Conservation (phyloP, 495 filamentous ascomycete species). For the Ramalina peruviana region DNA sequence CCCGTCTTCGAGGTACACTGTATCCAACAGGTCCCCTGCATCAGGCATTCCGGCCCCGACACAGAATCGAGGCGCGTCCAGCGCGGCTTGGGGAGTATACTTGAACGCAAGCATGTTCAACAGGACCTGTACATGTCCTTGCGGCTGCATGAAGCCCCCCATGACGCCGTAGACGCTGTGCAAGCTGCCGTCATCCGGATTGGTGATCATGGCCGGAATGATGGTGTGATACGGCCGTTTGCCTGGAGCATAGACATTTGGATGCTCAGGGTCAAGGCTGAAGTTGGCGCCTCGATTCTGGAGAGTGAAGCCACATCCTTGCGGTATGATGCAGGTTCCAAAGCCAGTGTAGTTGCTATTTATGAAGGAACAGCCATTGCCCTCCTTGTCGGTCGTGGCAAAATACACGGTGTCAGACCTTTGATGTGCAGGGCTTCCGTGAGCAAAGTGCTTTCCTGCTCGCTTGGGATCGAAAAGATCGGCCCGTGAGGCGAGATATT, state of each 20-base stretch:
- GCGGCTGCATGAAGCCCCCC: conserved; percentile 98
- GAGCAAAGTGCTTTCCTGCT: conserved; percentile 38
- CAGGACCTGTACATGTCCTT: conserved; percentile 91
- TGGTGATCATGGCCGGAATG: conserved; percentile 83
- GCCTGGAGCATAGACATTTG: conserved; percentile 64
- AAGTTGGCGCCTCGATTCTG: conserved; percentile 93
- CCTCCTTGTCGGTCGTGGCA: conserved; percentile 58
- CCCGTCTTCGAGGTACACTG: conserved; percentile 75
- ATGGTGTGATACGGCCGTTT: conserved; percentile 97
- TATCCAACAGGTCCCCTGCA: conserved; percentile 35
- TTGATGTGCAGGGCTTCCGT: conserved; percentile 56
- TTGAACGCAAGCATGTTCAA: conserved; percentile 80
- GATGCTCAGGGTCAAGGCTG: conserved; percentile 48
- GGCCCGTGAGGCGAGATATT: conserved; percentile 55
- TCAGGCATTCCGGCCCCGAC: conserved; percentile 57
- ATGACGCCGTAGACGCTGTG: conserved; percentile 88
- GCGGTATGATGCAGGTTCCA: conserved; percentile 75
- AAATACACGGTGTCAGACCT: conserved; percentile 90
- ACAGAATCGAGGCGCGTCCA: conserved; percentile 82
- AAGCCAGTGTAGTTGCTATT: conserved; percentile 91
- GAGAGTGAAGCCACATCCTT: conserved; percentile 74
- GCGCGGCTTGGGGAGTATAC: conserved; percentile 73
- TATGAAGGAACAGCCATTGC: conserved; percentile 92
- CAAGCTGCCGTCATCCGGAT: conserved; percentile 51
- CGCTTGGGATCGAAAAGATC: conserved; percentile 50